Conservation (phyloP, 805 yeast species). For the Yamadazyma nakazawae region DNA sequence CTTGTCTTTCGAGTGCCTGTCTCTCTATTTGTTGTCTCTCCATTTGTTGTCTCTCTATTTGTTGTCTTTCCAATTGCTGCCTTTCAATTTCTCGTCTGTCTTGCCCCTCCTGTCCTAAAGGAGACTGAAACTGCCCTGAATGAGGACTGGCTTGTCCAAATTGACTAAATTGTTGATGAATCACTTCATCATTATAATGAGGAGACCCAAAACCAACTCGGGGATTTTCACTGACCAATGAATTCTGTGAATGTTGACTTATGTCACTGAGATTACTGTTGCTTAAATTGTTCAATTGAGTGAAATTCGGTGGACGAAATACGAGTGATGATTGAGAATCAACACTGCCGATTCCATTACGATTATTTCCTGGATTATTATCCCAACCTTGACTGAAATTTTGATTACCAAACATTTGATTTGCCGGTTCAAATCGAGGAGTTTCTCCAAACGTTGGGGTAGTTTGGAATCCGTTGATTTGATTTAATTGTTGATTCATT, state of each 20-base stretch:
- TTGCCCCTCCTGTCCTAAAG: not conserved
- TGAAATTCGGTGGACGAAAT: slow-evolving; percentile 37
- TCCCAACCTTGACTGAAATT: not conserved
- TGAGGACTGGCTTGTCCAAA: slow-evolving; percentile 9
- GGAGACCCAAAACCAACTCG: slow-evolving; percentile 9
- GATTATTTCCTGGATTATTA: not conserved
- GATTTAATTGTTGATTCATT: not conserved
- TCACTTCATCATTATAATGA: slow-evolving; percentile 14
- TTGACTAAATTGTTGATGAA: slow-evolving; percentile 15
- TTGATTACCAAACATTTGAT: not conserved
- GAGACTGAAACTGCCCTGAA: not conserved
- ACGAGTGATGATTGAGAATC: slow-evolving; percentile 29
- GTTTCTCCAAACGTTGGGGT: slow-evolving; percentile 17
- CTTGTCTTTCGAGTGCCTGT: not conserved
- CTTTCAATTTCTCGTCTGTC: slow-evolving; percentile 1
- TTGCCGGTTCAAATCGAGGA: slow-evolving; percentile 20
- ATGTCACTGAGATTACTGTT: slow-evolving; percentile 39
- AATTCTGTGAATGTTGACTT: slow-evolving; percentile 21
- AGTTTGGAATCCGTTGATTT: slow-evolving; percentile 4
- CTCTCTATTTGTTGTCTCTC: slow-evolving; percentile 4
- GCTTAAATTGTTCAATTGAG: slow-evolving; percentile 38
- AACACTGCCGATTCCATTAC: slow-evolving; percentile 18
- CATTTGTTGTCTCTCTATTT: not conserved
- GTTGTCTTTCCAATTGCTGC: slow-evolving; percentile 1
- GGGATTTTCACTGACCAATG: slow-evolving; percentile 12